Conservation (phyloP, 164 flowering plant genomes). For the Buxus sempervirens region DNA sequence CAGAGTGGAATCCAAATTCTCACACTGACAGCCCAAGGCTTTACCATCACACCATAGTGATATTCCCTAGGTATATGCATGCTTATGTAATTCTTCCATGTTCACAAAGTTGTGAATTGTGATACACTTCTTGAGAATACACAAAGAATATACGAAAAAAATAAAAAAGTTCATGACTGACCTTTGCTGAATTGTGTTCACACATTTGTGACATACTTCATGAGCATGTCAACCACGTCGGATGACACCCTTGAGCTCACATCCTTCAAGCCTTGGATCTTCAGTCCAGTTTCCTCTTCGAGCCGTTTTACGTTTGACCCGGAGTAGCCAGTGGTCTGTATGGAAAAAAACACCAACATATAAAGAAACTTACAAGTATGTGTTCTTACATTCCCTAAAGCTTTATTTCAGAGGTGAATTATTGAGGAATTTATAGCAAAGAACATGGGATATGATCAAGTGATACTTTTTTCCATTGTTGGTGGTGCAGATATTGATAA, state of each 20-base stretch:
- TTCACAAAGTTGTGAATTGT: too few relatives aligned
- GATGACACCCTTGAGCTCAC: slow-evolving; percentile 25
- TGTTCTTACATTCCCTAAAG: neutral
- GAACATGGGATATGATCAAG: too few relatives aligned
- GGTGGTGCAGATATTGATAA: too few relatives aligned
- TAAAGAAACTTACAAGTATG: neutral
- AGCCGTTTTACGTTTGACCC: slow-evolving; percentile 44
- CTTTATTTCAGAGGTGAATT: neutral
- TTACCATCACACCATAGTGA: too few relatives aligned
- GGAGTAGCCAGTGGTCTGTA: slow-evolving; percentile 46
- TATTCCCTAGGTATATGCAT: too few relatives aligned
- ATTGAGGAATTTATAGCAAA: neutral
- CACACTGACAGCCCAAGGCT: too few relatives aligned
- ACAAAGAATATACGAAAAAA: too few relatives aligned
- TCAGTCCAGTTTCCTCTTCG: slow-evolving; percentile 51
- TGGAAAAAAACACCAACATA: neutral
- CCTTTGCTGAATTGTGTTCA: slow-evolving; percentile 22
- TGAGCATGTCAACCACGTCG: slow-evolving; percentile 42
- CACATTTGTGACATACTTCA: slow-evolving; percentile 40
- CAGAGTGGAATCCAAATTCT: too few relatives aligned
- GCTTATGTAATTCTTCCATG: too few relatives aligned
- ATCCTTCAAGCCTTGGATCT: slow-evolving; percentile 38
- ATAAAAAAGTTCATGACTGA: neutral
- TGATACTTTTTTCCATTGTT: too few relatives aligned
- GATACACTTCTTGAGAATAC: too few relatives aligned